These are phyloP conservation scores for Eustoma russellianum DNA, from an alignment of 257 asterid species.

Conservation along the genomic window DNA sequence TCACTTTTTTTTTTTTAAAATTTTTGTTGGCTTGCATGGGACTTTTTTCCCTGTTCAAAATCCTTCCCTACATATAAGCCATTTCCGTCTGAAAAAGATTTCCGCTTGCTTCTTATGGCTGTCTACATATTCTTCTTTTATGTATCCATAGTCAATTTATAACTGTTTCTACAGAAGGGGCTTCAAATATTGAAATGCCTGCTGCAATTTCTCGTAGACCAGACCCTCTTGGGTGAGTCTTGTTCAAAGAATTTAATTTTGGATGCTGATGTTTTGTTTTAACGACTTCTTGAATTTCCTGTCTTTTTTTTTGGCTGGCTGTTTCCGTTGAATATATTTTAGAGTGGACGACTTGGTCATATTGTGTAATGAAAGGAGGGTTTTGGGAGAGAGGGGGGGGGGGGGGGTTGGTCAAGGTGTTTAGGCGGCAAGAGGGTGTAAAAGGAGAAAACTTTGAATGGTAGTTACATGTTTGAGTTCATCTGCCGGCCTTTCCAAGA, in stretches of 20 bases:
- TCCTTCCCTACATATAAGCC: neutral
- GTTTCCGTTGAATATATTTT: constrained; percentile 15
- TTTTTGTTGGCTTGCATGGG: constrained; percentile 21
- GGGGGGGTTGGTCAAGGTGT: constrained; percentile 41
- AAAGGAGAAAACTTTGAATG: constrained; percentile 21
- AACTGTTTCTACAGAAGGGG: constrained; percentile 7
- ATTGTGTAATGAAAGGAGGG: too few relatives aligned
- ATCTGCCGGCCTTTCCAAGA: constrained; percentile 7
- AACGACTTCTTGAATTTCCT: constrained; percentile 20
- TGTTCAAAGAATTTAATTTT: neutral
- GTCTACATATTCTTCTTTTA: neutral
- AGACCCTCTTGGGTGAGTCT: constrained; percentile 38
- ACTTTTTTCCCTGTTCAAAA: constrained; percentile 1
- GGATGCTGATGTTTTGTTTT: too few relatives aligned
- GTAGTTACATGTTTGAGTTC: constrained; percentile 11
- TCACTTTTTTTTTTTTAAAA: too few relatives aligned
- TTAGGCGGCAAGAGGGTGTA: constrained; percentile 23
- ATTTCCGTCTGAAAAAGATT: neutral
- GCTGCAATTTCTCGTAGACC: constrained; percentile 27
- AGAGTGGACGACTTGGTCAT: constrained; percentile 28
- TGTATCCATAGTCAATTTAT: neutral
- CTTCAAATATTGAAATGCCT: constrained; percentile 27
- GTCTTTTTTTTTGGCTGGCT: constrained; percentile 12
- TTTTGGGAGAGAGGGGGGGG: too few relatives aligned
- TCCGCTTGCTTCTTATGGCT: neutral